Evolutionary conservation across 1,284 basidiomycete genomes (phyloP), one percentile per base, ranked within the genome.

Genomic region (Melampsora americana): DNA sequence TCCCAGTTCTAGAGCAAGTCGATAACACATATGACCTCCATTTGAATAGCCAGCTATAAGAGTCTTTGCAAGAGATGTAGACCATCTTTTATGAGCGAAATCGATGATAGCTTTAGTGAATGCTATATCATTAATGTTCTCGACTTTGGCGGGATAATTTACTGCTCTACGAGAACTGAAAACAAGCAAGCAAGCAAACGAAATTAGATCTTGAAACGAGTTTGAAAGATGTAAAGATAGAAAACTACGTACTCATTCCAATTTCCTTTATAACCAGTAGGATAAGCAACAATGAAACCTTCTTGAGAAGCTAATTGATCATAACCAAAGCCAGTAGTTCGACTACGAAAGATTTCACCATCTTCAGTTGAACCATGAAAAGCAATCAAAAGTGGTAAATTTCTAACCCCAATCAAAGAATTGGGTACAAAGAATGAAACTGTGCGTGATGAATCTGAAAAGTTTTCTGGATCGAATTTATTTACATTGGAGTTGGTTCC

Each of bases 161-260:
- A 30, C 70, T 48, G 70, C 70, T 56, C 62, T 72, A 28, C 70
- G 70, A 46, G 70, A 72, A 60, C 70, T 72, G 12, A 67, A n/a
- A 67, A 44, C 39, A 23, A 67, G 5, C 11, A 67, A 48, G 20
- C 39, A 67, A 44, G 23, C 18, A 67, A 67, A 67, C 39, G 46
- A 44, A n/a, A n/a, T 9, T 16, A 16, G n/a, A n/a, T n/a, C n/a
- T n/a, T n/a, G n/a, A n/a, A n/a, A n/a, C n/a, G n/a, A n/a, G n/a
- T n/a, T n/a, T n/a, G n/a, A n/a, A n/a, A n/a, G n/a, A n/a, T n/a
- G n/a, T n/a, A n/a, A n/a, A n/a, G n/a, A n/a, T n/a, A n/a, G n/a
- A n/a, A n/a, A n/a, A n/a, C n/a, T n/a, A 66, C 70, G 50, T 5
- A 72, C 70, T 72, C 70, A 66, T 72, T 65, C 70, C 70, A 72